Conservation (phyloP, 176 grass and related monocot species). For the Rhipidocladum racemiflorum region DNA sequence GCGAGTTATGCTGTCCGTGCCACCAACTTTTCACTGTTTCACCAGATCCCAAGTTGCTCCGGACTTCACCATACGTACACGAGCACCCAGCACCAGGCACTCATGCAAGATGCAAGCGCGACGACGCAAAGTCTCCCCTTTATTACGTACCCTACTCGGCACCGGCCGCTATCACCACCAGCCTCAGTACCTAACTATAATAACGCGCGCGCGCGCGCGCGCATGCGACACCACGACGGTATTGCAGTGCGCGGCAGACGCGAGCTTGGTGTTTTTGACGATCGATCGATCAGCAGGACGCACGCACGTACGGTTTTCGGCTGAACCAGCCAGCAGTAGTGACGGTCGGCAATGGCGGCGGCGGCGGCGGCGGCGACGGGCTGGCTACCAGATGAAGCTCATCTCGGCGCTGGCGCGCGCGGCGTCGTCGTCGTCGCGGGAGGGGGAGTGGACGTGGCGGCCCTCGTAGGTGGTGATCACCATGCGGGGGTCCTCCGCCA, state of each 20-base stretch:
- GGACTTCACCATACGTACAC: neutral
- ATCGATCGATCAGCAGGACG: neutral
- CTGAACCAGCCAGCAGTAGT: neutral
- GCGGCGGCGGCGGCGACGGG: neutral
- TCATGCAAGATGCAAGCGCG: neutral
- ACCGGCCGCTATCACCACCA: neutral
- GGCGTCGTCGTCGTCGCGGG: conserved; percentile 57
- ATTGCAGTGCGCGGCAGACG: neutral
- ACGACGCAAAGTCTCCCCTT: neutral
- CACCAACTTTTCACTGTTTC: conserved; percentile 5
- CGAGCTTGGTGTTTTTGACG: neutral
- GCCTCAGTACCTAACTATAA: neutral
- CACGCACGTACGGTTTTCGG: neutral
- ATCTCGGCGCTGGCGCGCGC: conserved; percentile 53
- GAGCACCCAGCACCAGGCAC: neutral
- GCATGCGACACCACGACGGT: neutral
- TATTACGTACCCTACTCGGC: neutral
- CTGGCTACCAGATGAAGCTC: conserved; percentile 73
- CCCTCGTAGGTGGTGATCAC: conserved; percentile 94
- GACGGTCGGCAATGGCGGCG: neutral
- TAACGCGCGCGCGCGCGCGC: neutral
- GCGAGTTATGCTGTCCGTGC: neutral
- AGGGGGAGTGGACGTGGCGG: conserved; percentile 80
- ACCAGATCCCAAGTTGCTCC: conserved; percentile 27
- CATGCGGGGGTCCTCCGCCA: conserved; percentile 80